Conservation (phyloP, 2,329 filamentous ascomycete species). For the Aspergillus sp. region DNA sequence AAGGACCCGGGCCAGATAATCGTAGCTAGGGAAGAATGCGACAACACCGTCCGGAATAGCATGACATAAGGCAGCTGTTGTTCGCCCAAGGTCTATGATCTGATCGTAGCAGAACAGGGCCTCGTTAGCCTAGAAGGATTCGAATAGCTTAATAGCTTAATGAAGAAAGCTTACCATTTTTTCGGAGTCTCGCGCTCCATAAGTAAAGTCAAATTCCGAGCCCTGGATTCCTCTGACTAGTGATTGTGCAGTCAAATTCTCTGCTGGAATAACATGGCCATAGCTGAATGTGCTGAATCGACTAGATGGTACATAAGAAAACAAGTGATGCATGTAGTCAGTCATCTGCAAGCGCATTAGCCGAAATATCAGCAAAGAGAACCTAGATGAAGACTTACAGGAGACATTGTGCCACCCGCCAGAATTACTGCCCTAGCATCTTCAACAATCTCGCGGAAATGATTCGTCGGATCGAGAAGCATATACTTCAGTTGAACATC, state of each 20-base stretch:
- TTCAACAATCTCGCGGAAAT: conserved; percentile 81
- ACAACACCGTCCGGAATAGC: conserved; percentile 83
- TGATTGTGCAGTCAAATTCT: conserved; percentile 73
- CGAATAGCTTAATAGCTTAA: neutral
- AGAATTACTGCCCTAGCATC: conserved; percentile 81
- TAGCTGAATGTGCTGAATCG: conserved; percentile 79
- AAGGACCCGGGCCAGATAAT: conserved; percentile 73
- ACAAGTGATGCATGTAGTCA: conserved; percentile 80
- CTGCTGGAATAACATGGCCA: conserved; percentile 81
- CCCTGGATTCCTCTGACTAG: conserved; percentile 48
- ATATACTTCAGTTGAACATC: conserved; percentile 69
- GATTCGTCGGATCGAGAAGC: conserved; percentile 81
- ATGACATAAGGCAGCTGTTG: conserved; percentile 64
- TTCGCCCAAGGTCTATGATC: conserved; percentile 65
- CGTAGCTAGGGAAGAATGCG: conserved; percentile 92
- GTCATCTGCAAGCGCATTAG: conserved; percentile 50
- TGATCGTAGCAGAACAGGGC: conserved; percentile 13
- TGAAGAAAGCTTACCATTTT: conserved; percentile 46
- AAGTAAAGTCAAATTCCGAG: conserved; percentile 76
- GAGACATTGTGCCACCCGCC: conserved; percentile 95
- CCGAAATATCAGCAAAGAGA: neutral
- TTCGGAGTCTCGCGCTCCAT: conserved; percentile 63
- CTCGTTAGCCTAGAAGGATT: neutral
- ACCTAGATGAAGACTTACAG: conserved; percentile 43
- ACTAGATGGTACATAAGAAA: conserved; percentile 60